These are phyloP conservation scores for Agrocybe praecox DNA, from an alignment of 768 basidiomycete species.

Conservation along the genomic window DNA sequence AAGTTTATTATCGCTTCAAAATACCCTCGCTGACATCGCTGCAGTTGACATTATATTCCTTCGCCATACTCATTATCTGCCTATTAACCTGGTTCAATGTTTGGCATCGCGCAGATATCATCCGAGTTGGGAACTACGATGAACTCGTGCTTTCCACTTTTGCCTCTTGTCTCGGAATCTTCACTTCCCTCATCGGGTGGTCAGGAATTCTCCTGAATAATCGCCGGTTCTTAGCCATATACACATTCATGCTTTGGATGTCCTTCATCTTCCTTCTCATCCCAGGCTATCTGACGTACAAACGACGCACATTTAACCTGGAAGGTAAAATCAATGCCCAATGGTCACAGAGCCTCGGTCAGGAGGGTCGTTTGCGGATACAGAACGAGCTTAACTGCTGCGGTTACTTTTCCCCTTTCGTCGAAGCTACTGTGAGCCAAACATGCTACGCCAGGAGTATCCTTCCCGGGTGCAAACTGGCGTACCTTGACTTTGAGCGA, in stretches of 20 bases:
- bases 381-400: slow-evolving; percentile 80
- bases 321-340: slow-evolving; percentile 78
- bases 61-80: slow-evolving; percentile 61
- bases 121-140: slow-evolving; percentile 64
- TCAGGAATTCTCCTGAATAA: slow-evolving; percentile 85
- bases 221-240: slow-evolving; percentile 77
- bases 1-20: slow-evolving; percentile 11
- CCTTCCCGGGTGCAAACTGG: slow-evolving; percentile 77
- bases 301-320: slow-evolving; percentile 54
- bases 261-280: slow-evolving; percentile 69
- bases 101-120: slow-evolving; percentile 64
- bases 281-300: slow-evolving; percentile 82
- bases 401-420: slow-evolving; percentile 79
- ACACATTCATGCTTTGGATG: slow-evolving; percentile 76
- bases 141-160: slow-evolving; percentile 72
- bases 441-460: slow-evolving; percentile 73
- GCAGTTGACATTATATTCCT: slow-evolving; percentile 57
- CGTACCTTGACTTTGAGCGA: slow-evolving; percentile 60
- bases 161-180: slow-evolving; percentile 57
- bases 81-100: slow-evolving; percentile 83
- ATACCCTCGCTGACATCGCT: background rate
- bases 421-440: slow-evolving; percentile 75
- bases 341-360: slow-evolving; percentile 65
- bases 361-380: slow-evolving; percentile 60
- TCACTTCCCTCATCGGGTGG: slow-evolving; percentile 76